Evolutionary conservation across 331 rosid species (phyloP).

Genomic region (Cydonia oblonga): DNA sequence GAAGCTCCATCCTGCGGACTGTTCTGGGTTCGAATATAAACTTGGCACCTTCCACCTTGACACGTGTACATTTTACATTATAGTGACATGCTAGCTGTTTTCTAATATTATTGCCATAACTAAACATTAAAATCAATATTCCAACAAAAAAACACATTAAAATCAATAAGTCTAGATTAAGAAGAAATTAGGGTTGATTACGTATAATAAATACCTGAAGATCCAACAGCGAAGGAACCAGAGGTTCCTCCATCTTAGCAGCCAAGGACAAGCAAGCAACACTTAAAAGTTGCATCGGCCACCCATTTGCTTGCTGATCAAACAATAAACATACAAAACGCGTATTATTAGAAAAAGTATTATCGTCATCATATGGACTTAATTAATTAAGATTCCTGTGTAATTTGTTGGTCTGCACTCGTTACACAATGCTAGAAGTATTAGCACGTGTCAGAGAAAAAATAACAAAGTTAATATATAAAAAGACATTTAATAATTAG

Average conservation of each 20-base stretch:
- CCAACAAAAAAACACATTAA: no score
- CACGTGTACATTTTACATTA: background rate
- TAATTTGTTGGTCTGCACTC: background rate
- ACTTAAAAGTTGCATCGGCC: constrained; percentile 87
- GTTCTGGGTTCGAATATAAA: constrained; percentile 81
- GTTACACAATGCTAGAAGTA: background rate
- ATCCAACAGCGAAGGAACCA: constrained; percentile 83
- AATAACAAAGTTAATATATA: background rate
- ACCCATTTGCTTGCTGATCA: constrained; percentile 62
- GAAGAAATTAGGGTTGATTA: background rate
- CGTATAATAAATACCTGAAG: constrained; percentile 50
- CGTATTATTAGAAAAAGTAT: background rate
- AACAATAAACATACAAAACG: background rate
- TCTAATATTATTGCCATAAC: background rate
- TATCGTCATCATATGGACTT: background rate
- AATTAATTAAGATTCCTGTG: constrained; percentile 1
- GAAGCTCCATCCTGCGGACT: constrained; percentile 78
- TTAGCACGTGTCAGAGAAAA: constrained; percentile 17
- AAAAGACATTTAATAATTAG: background rate
- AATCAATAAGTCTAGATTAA: background rate
- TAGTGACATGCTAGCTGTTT: background rate
- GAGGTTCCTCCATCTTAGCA: constrained; percentile 94
- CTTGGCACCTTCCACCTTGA: constrained; percentile 73
- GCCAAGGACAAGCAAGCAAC: constrained; percentile 97
- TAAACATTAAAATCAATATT: background rate